These are phyloP conservation scores for Capillidium heterosporum DNA, from an alignment of 371 early-diverging fungal species.

Conservation along the genomic window DNA sequence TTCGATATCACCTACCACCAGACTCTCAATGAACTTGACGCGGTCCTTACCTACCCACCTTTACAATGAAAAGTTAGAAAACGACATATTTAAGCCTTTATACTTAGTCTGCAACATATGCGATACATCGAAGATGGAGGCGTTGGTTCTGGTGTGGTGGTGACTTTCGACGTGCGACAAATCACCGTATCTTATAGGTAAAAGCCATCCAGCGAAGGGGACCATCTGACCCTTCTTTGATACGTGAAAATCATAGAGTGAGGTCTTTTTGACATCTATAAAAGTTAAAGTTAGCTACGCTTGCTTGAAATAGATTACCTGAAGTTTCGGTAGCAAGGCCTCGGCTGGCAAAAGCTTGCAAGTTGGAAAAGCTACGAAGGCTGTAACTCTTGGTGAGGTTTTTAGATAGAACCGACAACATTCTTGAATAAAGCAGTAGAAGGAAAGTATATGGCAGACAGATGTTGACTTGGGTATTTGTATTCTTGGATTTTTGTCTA, in stretches of 20 bases:
- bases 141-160: conserved; percentile 72
- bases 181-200: conserved; percentile 82
- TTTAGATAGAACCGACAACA: too few relatives aligned
- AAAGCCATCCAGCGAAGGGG: conserved; percentile 81
- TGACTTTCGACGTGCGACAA: conserved; percentile 76
- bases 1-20: conserved; percentile 79
- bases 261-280: conserved; percentile 48
- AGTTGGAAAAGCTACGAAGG: too few relatives aligned
- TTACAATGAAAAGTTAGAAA: not conserved
- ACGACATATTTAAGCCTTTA: not conserved
- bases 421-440: too few relatives aligned
- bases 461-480: too few relatives aligned
- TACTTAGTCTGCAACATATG: conserved; percentile 95
- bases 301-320: too few relatives aligned
- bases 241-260: conserved; percentile 83
- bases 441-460: too few relatives aligned
- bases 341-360: too few relatives aligned
- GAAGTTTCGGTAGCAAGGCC: too few relatives aligned
- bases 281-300: too few relatives aligned
- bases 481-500: too few relatives aligned
- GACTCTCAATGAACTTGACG: conserved; percentile 66
- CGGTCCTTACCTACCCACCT: conserved; percentile 79
- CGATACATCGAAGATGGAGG: conserved; percentile 92
- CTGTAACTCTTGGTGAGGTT: too few relatives aligned
- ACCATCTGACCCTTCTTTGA: conserved; percentile 89